phyloP scores from a whole-genome alignment of 306 rosid genomes.

The Phaseolus lunatus region DNA sequence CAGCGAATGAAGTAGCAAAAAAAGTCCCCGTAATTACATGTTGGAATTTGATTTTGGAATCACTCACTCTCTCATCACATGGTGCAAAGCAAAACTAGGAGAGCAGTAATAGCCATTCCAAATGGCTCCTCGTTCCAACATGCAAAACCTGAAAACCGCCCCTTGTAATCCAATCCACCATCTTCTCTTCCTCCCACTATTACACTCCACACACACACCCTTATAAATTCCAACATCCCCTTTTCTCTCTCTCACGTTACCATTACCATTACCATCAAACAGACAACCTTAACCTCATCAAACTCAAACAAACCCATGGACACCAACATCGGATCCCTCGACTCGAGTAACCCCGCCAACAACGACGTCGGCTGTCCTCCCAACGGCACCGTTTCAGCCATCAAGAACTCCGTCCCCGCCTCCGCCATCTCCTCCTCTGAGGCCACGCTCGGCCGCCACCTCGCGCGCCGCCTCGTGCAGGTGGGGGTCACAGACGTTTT shows the following conservation, averaged over 20 bases:
- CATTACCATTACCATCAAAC: background rate
- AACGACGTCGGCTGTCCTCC: conserved; percentile 38
- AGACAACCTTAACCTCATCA: background rate
- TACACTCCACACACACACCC: background rate
- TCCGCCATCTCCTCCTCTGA: conserved; percentile 17
- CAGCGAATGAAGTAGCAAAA: background rate
- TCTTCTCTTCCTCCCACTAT: background rate
- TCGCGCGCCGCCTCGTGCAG: conserved; percentile 59
- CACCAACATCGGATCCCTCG: conserved; percentile 54
- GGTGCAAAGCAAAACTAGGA: background rate
- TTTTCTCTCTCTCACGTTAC: background rate
- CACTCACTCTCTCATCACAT: too few species aligned
- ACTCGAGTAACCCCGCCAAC: conserved; percentile 27
- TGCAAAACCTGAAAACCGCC: conserved; percentile 37
- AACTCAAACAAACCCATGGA: conserved; percentile 39
- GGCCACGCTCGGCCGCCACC: conserved; percentile 63
- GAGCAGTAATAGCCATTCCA: background rate
- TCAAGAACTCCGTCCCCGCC: conserved; percentile 44
- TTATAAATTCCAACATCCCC: background rate
- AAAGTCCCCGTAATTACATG: background rate
- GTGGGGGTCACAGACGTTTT: conserved; percentile 63
- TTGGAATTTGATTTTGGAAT: background rate
- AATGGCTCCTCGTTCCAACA: background rate
- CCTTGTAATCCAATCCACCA: conserved; percentile 34
- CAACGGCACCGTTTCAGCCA: conserved; percentile 40